A percentile compares a stretch with the other conserved stretches of the same genome.
These are phyloP conservation scores for Mycena belliarum DNA, from an alignment of 768 basidiomycete genomes.

Conservation along the genomic window DNA sequence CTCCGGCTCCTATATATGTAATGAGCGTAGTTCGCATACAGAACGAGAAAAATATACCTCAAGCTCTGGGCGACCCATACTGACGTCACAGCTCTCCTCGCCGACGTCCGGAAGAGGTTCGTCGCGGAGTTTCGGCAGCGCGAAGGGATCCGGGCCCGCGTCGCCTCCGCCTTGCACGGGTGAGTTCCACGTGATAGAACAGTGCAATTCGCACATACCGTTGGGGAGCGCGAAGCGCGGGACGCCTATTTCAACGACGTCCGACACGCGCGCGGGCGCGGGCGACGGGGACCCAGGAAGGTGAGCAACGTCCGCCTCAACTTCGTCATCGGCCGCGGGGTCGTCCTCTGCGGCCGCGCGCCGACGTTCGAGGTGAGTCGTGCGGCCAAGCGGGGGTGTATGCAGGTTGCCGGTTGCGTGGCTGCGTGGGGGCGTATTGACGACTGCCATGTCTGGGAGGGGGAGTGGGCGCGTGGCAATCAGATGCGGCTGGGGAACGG, in stretches of 20 bases:
- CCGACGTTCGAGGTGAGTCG: conserved; percentile 40
- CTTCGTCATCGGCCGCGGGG: conserved; percentile 33
- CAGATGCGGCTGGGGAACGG: conserved; percentile 34
- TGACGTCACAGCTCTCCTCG: conserved; percentile 21
- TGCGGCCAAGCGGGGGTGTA: conserved; percentile 35
- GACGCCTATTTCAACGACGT: conserved; percentile 18
- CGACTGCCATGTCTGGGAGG: conserved; percentile 24
- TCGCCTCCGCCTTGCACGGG: background rate
- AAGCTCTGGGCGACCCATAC: conserved; percentile 5
- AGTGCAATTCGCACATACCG: conserved; percentile 12
- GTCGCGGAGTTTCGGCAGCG: conserved; percentile 10
- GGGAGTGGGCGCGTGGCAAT: conserved; percentile 11
- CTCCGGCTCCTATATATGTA: background rate
- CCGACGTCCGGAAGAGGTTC: conserved; percentile 13
- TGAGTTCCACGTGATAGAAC: background rate
- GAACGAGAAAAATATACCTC: conserved; percentile 9
- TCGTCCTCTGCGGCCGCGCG: conserved; percentile 25
- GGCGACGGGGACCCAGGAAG: conserved; percentile 55
- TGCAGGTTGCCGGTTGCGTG: background rate
- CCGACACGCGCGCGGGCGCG: conserved; percentile 27
- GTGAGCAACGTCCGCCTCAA: conserved; percentile 37
- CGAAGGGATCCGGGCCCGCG: conserved; percentile 20
- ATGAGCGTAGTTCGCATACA: background rate
- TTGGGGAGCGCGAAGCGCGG: conserved; percentile 24
- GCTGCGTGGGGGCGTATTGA: conserved; percentile 22